Conservation (phyloP, 1,284 basidiomycete species). For the Sphaerobolus stellatus region DNA sequence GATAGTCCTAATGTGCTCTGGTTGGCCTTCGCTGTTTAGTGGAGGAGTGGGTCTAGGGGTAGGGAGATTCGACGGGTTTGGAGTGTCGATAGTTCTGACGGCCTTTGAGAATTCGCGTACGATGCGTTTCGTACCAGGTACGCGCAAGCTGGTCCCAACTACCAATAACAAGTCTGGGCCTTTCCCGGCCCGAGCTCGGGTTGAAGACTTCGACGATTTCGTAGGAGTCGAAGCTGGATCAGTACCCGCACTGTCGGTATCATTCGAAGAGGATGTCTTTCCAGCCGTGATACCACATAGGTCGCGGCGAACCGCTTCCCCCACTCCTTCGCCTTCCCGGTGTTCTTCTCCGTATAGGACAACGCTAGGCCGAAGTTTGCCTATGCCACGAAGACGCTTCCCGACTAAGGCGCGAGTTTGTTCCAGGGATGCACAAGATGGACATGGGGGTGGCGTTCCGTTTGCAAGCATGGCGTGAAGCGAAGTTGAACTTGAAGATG, state of each 20-base stretch:
- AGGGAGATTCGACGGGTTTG: conserved; percentile 9
- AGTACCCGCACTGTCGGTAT: neutral
- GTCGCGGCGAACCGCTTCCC: conserved; percentile 74
- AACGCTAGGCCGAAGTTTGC: conserved; percentile 81
- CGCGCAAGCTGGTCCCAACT: conserved; percentile 86
- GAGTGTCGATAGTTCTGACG: conserved; percentile 44
- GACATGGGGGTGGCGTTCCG: conserved; percentile 75
- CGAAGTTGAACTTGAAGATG: neutral
- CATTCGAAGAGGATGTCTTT: neutral
- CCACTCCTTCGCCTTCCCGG: conserved; percentile 85
- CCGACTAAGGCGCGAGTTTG: conserved; percentile 70
- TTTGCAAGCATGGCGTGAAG: conserved; percentile 27
- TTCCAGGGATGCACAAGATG: conserved; percentile 73
- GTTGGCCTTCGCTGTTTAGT: conserved; percentile 39
- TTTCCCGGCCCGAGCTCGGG: conserved; percentile 7
- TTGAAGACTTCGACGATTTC: neutral
- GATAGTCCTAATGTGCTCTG: conserved; percentile 63
- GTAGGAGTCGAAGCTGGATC: neutral
- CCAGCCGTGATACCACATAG: conserved; percentile 49
- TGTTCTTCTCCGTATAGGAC: conserved; percentile 91
- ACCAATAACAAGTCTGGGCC: conserved; percentile 87
- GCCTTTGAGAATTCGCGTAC: conserved; percentile 90
- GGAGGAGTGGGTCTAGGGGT: conserved; percentile 2
- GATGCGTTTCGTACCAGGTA: conserved; percentile 91
- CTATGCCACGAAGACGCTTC: conserved; percentile 80